A percentile compares a stretch with the other conserved stretches of the same genome.
Conservation (phyloP, 2,329 filamentous ascomycete genomes). For the Epichloe aotearoae region DNA sequence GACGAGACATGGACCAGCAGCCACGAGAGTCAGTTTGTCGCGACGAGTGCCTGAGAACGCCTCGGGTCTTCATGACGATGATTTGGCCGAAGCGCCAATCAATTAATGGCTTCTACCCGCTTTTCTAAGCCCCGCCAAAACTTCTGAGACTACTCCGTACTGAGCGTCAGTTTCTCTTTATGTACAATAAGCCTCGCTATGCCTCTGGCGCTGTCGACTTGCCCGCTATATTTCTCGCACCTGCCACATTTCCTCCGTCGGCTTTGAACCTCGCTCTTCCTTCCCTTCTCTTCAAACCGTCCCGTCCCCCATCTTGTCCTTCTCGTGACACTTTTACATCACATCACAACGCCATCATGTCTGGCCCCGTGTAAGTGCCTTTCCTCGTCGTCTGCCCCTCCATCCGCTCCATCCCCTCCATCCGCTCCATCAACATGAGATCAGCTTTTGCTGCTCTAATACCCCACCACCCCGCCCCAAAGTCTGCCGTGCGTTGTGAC, state of each 20-base stretch:
- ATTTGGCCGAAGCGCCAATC: slow-evolving; percentile 2
- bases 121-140: slow-evolving; percentile 9
- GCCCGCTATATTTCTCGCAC: slow-evolving; percentile 6
- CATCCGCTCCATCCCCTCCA: slow-evolving; percentile 2
- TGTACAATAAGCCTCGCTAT: slow-evolving; percentile 2
- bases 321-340: background rate
- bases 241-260: slow-evolving; percentile 5
- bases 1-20: too few species aligned
- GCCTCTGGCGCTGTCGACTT: background rate
- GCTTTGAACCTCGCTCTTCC: slow-evolving; percentile 6
- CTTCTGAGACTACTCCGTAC: background rate
- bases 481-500: slow-evolving; percentile 13
- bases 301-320: slow-evolving; percentile 4
- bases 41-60: too few species aligned
- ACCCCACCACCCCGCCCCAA: slow-evolving; percentile 29
- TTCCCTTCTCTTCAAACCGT: slow-evolving; percentile 6
- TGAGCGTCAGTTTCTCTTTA: slow-evolving; percentile 3
- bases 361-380: slow-evolving; percentile 52
- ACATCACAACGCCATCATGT: slow-evolving; percentile 34
- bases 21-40: too few species aligned
- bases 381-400: slow-evolving; percentile 9
- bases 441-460: slow-evolving; percentile 9
- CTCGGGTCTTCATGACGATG: slow-evolving; percentile 3
- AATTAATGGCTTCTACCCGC: slow-evolving; percentile 3
- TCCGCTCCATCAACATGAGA: background rate